A percentile compares a stretch with the other conserved stretches of the same genome.
These are phyloP conservation scores for Diaporthe eres DNA, from an alignment of 2,329 filamentous ascomycete genomes.

Conservation along the genomic window DNA sequence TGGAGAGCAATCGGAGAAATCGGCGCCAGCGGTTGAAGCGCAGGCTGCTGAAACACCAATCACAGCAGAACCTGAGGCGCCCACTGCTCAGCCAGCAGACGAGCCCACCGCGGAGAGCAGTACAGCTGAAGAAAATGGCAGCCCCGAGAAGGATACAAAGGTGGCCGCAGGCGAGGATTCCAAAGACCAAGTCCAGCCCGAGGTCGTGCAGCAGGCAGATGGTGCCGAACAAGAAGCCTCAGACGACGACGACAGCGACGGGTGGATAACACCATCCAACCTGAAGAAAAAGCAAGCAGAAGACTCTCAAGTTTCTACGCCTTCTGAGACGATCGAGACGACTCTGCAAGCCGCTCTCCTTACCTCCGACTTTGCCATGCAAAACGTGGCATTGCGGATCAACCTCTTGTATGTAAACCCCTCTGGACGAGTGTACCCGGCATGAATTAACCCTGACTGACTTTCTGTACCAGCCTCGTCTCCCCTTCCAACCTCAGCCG, in stretches of 20 bases:
- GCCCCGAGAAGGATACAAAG: not conserved
- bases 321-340: constrained; percentile 67
- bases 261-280: constrained; percentile 96
- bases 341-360: constrained; percentile 90
- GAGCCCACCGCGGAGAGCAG: constrained; percentile 41
- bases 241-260: constrained; percentile 72
- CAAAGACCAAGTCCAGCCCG: not conserved
- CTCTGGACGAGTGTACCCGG: not conserved
- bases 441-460: not conserved
- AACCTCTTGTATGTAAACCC: constrained; percentile 72
- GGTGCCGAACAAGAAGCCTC: constrained; percentile 50
- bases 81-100: constrained; percentile 55
- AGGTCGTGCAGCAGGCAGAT: constrained; percentile 43
- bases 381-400: constrained; percentile 95
- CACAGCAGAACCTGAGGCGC: constrained; percentile 42
- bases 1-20: not conserved
- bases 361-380: constrained; percentile 97
- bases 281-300: constrained; percentile 85
- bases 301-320: constrained; percentile 65
- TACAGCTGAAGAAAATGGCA: not conserved
- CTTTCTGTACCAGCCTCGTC: constrained; percentile 72
- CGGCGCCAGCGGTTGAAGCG: not conserved
- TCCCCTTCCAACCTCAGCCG: constrained; percentile 80
- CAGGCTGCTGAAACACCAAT: not conserved
- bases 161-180: constrained; percentile 37